Evolutionary conservation across 1,284 basidiomycete species (phyloP), one percentile per base, ranked within the genome.

Genomic region (Cystobasidium pallidum): DNA sequence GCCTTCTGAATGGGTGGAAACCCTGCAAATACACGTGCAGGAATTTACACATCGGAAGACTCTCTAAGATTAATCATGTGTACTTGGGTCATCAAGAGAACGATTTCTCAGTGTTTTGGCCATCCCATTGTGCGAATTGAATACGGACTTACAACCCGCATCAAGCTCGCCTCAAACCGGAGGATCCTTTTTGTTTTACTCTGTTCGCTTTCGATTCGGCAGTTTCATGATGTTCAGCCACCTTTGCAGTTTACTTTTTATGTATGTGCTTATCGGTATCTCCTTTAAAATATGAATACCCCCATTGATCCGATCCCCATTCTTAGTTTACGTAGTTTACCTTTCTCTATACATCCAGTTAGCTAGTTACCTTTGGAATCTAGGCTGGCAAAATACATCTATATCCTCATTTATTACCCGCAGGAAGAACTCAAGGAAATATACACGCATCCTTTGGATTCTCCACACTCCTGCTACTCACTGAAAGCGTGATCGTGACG

Each of bases 1-100:
- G 43, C 3, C 19, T n/a, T 45, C 43, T 15, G 8, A 45, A n/a
- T 11, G 4, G 11, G 11, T 6, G 4, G 19, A 17, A 3, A 45
- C 15, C 19, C 19, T 45, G 43, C 8, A 45, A 3, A 45, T 45
- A 45, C 43, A 45, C 43, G 43, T 3, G n/a, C 43, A 17, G 3
- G 43, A 45, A 19, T 45, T 3, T 3, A 3, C 8, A 45, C 6
- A 45, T 6, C 15, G 8, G 43, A 45, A 45, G 43, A 39, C 36
- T 45, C n/a, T n/a, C n/a, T 19, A 3, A 15, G 3, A 4, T 15
- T 45, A 3, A 6, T 11, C n/a, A 6, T 45, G 8, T 45, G 43
- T 45, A 11, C 43, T 45, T 45, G 43, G 43, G 43, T 45, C n/a
- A 45, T 45, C 43, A 45, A 45, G 43, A 45, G n/a, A n/a, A 17